Evolutionary conservation across 495 filamentous ascomycete genomes (phyloP).

Genomic region (Penicillium roqueforti): DNA sequence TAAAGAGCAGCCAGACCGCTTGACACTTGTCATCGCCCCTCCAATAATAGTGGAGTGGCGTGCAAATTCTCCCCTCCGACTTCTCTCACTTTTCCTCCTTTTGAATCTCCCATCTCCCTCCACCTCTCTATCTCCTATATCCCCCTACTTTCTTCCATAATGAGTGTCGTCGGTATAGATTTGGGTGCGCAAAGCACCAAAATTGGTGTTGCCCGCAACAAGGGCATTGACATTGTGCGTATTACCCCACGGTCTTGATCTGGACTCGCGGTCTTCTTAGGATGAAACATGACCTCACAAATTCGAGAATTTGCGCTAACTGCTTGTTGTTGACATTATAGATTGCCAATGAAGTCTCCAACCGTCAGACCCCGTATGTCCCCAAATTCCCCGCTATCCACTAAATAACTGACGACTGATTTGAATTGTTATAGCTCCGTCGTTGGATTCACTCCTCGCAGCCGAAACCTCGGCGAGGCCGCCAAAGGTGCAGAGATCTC

Average conservation of each 20-base stretch:
- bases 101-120: conserved; percentile 15
- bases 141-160: conserved; percentile 38
- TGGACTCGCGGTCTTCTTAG: neutral
- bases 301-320: conserved; percentile 23
- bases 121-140: conserved; percentile 14
- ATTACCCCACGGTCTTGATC: conserved; percentile 22
- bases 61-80: conserved; percentile 44
- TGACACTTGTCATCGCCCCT: conserved; percentile 21
- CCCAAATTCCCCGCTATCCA: conserved; percentile 7
- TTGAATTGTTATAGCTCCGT: conserved; percentile 62
- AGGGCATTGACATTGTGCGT: conserved; percentile 99
- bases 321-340: conserved; percentile 30
- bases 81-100: conserved; percentile 25
- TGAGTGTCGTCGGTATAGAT: conserved; percentile 86
- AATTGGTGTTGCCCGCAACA: conserved; percentile 93
- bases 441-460: conserved; percentile 91
- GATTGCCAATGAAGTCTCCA: conserved; percentile 99
- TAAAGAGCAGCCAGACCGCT: conserved; percentile 15
- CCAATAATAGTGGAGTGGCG: conserved; percentile 35
- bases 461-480: conserved; percentile 85
- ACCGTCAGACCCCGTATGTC: conserved; percentile 89
- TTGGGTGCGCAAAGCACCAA: conserved; percentile 96
- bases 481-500: conserved; percentile 99
- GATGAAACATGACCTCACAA: neutral
- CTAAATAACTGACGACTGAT: conserved; percentile 21